Percentiles rank a stretch among this genome's conserved stretches.
These are phyloP conservation scores for Apiotrichum mycotoxinovorans DNA, from an alignment of 1,284 basidiomycete genomes.

Conservation along the genomic window DNA sequence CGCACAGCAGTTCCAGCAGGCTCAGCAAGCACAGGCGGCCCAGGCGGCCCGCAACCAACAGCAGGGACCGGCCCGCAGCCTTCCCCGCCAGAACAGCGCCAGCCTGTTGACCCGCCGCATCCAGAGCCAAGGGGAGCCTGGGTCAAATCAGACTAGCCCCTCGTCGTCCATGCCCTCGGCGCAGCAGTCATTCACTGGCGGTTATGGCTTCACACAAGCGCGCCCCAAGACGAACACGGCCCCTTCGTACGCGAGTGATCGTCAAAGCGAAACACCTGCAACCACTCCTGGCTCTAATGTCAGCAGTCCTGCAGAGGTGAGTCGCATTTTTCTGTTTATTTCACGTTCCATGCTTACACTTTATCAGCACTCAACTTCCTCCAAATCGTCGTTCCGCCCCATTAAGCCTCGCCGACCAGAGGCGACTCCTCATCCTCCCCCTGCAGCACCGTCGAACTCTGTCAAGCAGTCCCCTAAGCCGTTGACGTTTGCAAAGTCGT, in stretches of 20 bases:
- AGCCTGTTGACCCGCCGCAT: slow-evolving; percentile 37
- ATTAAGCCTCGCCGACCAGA: slow-evolving; percentile 26
- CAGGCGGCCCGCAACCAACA: slow-evolving; percentile 1
- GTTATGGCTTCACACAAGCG: not conserved
- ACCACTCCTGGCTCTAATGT: slow-evolving; percentile 35
- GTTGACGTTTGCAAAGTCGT: slow-evolving; percentile 1
- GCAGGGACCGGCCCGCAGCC: slow-evolving; percentile 1
- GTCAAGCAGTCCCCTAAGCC: slow-evolving; percentile 13
- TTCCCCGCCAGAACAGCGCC: slow-evolving; percentile 1
- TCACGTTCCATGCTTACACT: not conserved
- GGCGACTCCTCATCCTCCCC: slow-evolving; percentile 23
- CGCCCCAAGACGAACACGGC: not conserved
- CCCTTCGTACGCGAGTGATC: not conserved
- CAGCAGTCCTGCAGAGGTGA: slow-evolving; percentile 35
- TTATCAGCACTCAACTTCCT: slow-evolving; percentile 5
- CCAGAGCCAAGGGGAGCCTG: slow-evolving; percentile 22
- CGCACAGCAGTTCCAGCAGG: not conserved
- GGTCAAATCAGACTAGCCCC: slow-evolving; percentile 5
- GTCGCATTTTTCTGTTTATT: too few species aligned
- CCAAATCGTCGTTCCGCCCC: slow-evolving; percentile 14
- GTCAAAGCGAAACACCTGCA: slow-evolving; percentile 27
- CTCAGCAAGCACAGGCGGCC: not conserved
- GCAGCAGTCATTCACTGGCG: slow-evolving; percentile 1
- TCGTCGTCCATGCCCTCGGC: not conserved
- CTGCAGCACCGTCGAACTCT: slow-evolving; percentile 8